Evolutionary conservation across 2,329 filamentous ascomycete genomes (phyloP).

Genomic region (Cladophialophora carrionii): DNA sequence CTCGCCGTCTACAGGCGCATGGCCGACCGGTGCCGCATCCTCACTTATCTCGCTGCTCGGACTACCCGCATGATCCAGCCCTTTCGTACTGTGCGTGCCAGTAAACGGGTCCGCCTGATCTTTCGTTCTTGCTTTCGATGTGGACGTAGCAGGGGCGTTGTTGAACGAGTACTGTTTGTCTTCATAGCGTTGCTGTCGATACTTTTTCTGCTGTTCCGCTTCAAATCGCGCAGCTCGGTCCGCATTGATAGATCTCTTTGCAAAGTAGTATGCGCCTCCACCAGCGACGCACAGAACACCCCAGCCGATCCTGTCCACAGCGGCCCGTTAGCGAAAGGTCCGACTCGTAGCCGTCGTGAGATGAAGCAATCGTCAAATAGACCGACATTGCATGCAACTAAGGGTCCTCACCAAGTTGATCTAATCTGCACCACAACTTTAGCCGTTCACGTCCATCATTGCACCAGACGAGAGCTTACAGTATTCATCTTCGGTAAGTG

Average conservation of each 20-base stretch:
- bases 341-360: background rate
- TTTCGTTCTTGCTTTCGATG: conserved; percentile 33
- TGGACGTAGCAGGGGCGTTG: conserved; percentile 20
- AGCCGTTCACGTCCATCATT: conserved; percentile 5
- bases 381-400: background rate
- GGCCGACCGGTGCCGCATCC: conserved; percentile 84
- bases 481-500: conserved; percentile 54
- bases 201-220: conserved; percentile 66
- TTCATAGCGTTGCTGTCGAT: conserved; percentile 45
- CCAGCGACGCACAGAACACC: conserved; percentile 84
- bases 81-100: conserved; percentile 39
- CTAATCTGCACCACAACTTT: conserved; percentile 49
- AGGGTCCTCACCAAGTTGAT: conserved; percentile 59
- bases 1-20: conserved; percentile 72
- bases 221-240: conserved; percentile 75
- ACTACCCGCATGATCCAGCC: conserved; percentile 60
- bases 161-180: conserved; percentile 40
- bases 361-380: background rate
- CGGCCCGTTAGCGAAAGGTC: background rate
- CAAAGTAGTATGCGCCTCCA: conserved; percentile 91
- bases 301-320: conserved; percentile 77
- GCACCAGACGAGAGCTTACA: conserved; percentile 44
- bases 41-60: conserved; percentile 72
- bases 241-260: conserved; percentile 90
- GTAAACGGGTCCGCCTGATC: conserved; percentile 34